phyloP scores from a whole-genome alignment of 2,329 filamentous ascomycete species.

The Reticulascus tulasneorum region DNA sequence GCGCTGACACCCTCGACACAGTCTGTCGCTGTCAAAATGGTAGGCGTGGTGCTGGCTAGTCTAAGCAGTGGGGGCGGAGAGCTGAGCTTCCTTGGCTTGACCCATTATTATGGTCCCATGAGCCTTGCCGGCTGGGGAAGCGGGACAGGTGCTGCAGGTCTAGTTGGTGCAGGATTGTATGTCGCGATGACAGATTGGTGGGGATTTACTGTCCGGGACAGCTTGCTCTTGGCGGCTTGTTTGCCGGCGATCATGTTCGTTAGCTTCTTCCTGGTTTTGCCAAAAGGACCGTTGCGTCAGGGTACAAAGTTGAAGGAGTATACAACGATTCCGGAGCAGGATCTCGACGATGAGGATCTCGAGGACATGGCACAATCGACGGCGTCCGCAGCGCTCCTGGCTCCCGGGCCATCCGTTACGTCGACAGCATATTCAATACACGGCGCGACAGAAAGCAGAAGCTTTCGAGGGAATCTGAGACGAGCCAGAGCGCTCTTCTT shows the following conservation, averaged over 20 bases:
- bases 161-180: conserved; percentile 85
- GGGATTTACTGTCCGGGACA: conserved; percentile 68
- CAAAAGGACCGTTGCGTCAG: conserved; percentile 59
- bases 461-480: conserved; percentile 50
- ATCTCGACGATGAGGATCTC: conserved; percentile 32
- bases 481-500: conserved; percentile 69
- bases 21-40: conserved; percentile 70
- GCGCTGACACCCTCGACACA: conserved; percentile 67
- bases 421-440: conserved; percentile 35
- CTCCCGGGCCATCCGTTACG: conserved; percentile 35
- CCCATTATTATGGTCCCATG: conserved; percentile 87
- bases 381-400: conserved; percentile 46
- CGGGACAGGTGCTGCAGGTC: conserved; percentile 83
- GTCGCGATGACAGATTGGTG: conserved; percentile 79
- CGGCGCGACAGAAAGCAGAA: conserved; percentile 20
- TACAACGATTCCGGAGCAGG: conserved; percentile 42
- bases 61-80: conserved; percentile 84
- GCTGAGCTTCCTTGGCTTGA: conserved; percentile 84
- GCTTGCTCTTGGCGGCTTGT: conserved; percentile 72
- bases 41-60: conserved; percentile 80
- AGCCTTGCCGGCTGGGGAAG: conserved; percentile 89
- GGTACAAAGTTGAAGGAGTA: conserved; percentile 46
- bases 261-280: conserved; percentile 81
- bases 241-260: conserved; percentile 78
- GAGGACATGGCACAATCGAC: conserved; percentile 30